Evolutionary conservation across 495 filamentous ascomycete genomes (phyloP).

Genomic region (Penicillium longicatenatum): DNA sequence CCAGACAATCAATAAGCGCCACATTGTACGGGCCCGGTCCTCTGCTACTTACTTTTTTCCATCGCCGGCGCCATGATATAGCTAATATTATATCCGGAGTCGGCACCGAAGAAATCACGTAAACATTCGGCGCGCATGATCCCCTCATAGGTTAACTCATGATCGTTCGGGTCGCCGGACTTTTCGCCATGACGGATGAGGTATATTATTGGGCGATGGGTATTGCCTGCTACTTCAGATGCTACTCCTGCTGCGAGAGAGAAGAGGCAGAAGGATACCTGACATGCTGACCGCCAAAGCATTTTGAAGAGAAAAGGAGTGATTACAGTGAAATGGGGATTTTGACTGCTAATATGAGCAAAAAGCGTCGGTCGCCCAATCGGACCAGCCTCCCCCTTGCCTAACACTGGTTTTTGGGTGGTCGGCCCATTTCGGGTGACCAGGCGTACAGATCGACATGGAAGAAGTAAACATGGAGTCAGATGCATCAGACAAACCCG

Average conservation of each 20-base stretch:
- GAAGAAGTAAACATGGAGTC: not conserved
- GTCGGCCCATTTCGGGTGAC: not conserved
- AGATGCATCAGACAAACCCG: too few species aligned
- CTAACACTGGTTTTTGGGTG: not conserved
- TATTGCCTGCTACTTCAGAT: conserved; percentile 12
- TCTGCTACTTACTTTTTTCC: conserved; percentile 37
- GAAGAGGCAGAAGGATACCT: not conserved
- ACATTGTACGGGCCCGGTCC: too few species aligned
- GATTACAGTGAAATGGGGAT: not conserved
- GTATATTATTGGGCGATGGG: conserved; percentile 46
- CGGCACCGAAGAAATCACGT: conserved; percentile 44
- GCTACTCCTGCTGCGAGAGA: conserved; percentile 1
- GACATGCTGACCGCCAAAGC: not conserved
- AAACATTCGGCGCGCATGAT: conserved; percentile 54
- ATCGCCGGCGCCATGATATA: conserved; percentile 55
- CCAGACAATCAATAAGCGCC: not conserved
- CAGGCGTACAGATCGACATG: not conserved
- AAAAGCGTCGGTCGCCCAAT: not conserved
- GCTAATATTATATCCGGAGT: conserved; percentile 51
- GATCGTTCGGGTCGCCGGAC: conserved; percentile 40
- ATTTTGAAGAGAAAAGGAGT: not conserved
- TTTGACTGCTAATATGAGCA: not conserved
- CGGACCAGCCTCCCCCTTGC: not conserved
- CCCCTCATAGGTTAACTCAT: conserved; percentile 48
- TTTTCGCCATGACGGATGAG: conserved; percentile 63